Evolutionary conservation across 495 filamentous ascomycete genomes (phyloP).

Genomic region (Lophium mytilinum): DNA sequence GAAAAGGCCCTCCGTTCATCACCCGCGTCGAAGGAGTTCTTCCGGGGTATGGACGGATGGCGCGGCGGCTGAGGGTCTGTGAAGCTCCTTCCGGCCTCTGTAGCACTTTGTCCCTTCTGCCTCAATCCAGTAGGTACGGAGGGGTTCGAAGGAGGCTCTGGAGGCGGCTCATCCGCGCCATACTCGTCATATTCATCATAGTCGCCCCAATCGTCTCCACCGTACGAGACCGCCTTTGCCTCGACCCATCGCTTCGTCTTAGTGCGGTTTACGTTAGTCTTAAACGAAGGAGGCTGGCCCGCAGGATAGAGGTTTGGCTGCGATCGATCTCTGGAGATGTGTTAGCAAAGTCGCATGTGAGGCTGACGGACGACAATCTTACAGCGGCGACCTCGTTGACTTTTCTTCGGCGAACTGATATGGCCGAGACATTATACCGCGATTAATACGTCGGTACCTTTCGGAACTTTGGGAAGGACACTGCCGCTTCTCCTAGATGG

Average conservation of each 20-base stretch:
- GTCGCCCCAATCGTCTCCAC: conserved; percentile 89
- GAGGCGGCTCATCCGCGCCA: conserved; percentile 44
- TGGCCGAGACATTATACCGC: conserved; percentile 33
- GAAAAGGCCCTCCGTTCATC: conserved; percentile 37
- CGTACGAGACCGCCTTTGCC: conserved; percentile 79
- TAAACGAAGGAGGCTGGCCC: conserved; percentile 50
- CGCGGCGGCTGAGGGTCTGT: conserved; percentile 23
- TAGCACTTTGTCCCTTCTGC: conserved; percentile 31
- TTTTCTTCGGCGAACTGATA: conserved; percentile 28
- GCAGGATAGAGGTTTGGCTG: conserved; percentile 23
- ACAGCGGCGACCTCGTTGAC: conserved; percentile 20
- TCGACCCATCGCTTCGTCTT: conserved; percentile 96
- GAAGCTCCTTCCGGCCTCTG: conserved; percentile 20
- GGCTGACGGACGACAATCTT: conserved; percentile 1
- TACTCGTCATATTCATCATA: conserved; percentile 74
- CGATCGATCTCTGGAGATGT: conserved; percentile 24
- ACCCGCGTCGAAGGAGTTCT: conserved; percentile 44
- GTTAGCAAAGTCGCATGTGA: neutral
- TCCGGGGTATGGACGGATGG: conserved; percentile 19
- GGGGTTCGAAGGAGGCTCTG: conserved; percentile 34
- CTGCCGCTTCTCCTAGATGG: neutral
- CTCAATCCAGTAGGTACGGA: conserved; percentile 16
- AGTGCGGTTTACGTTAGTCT: conserved; percentile 76
- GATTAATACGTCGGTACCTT: neutral
- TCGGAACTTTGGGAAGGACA: neutral